phyloP scores from a whole-genome alignment of 257 asterid species.

The Solanum clarkiae region DNA sequence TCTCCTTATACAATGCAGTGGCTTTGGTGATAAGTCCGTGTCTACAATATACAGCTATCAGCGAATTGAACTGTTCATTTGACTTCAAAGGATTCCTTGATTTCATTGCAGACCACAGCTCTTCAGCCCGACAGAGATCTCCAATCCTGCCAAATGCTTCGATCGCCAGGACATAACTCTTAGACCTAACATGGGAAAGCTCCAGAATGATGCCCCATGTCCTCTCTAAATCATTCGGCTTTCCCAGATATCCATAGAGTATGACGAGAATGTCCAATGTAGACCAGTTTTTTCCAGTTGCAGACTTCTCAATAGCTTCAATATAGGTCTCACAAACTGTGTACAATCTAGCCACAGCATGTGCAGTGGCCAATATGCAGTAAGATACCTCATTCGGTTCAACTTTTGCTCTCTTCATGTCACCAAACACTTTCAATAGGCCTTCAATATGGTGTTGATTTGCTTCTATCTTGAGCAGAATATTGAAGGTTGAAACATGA shows the following conservation, averaged over 20 bases:
- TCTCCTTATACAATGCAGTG: slow-evolving; percentile 61
- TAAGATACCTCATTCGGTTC: slow-evolving; percentile 76
- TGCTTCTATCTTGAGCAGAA: slow-evolving; percentile 69
- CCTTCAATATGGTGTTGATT: slow-evolving; percentile 64
- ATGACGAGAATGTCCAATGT: slow-evolving; percentile 61
- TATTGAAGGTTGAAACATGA: slow-evolving; percentile 69
- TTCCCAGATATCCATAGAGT: slow-evolving; percentile 57
- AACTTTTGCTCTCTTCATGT: slow-evolving; percentile 43
- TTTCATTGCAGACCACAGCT: slow-evolving; percentile 54
- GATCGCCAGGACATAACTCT: slow-evolving; percentile 58
- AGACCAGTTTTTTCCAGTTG: slow-evolving; percentile 78
- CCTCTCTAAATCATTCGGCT: slow-evolving; percentile 45
- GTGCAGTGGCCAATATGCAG: slow-evolving; percentile 70
- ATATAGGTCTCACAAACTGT: slow-evolving; percentile 63
- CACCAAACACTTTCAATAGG: slow-evolving; percentile 46
- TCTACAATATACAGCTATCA: slow-evolving; percentile 66
- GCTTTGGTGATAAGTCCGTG: slow-evolving; percentile 72
- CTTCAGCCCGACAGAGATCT: slow-evolving; percentile 55
- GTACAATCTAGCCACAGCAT: slow-evolving; percentile 75
- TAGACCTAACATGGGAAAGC: slow-evolving; percentile 41
- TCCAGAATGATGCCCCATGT: slow-evolving; percentile 45
- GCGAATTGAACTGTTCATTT: slow-evolving; percentile 58
- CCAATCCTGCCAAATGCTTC: slow-evolving; percentile 80
- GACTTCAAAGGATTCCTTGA: slow-evolving; percentile 48
- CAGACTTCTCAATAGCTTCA: slow-evolving; percentile 42